Percentiles rank a stretch among this genome's conserved stretches.
phyloP scores from a whole-genome alignment of 345 rosid species.

The Abelmoschus esculentus region DNA sequence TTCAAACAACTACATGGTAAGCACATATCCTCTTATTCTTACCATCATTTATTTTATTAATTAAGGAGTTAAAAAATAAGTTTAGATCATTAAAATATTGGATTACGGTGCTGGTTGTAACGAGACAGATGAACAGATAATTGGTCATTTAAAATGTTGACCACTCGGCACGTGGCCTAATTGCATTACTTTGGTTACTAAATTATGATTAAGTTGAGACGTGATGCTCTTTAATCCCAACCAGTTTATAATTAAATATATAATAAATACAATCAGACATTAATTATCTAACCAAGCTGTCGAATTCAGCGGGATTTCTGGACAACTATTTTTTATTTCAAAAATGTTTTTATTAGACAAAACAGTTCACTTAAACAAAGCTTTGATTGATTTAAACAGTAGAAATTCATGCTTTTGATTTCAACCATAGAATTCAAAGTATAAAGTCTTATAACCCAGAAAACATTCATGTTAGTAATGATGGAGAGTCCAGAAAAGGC shows the following conservation, averaged over 20 bases:
- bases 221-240: neutral
- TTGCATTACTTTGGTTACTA: slow-evolving; percentile 1
- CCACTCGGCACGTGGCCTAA: slow-evolving; percentile 22
- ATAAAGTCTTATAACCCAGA: no score
- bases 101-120: slow-evolving; percentile 21
- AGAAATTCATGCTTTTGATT: neutral
- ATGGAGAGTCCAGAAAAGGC: no score
- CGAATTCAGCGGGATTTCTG: neutral
- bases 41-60: neutral
- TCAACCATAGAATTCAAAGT: neutral
- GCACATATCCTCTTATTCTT: neutral
- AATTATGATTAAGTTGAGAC: neutral
- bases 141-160: slow-evolving; percentile 3
- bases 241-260: neutral
- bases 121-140: slow-evolving; percentile 22
- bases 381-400: no score
- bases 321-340: neutral
- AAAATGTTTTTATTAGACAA: no score
- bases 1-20: slow-evolving; percentile 38
- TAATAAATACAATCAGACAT: neutral
- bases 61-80: neutral
- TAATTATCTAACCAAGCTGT: neutral
- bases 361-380: no score
- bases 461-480: no score
- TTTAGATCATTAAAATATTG: neutral